These are phyloP conservation scores for Spergularia azorica DNA, from an alignment of 179 eudicot species.

Conservation along the genomic window DNA sequence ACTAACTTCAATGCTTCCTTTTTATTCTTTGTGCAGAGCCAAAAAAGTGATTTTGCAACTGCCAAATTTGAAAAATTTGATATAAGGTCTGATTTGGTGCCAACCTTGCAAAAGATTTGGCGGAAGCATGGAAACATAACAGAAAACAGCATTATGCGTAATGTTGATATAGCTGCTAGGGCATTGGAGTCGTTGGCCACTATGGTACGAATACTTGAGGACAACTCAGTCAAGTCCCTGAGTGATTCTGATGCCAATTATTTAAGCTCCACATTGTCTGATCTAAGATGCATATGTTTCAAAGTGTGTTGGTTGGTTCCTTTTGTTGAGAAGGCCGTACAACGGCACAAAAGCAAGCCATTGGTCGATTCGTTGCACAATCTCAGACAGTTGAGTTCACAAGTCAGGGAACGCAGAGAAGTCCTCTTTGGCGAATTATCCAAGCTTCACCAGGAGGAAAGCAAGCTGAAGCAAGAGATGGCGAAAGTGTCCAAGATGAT, in stretches of 20 bases:
- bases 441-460: not conserved
- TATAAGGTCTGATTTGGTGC: not conserved
- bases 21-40: not conserved
- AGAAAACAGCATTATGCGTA: constrained; percentile 12
- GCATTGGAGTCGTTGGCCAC: constrained; percentile 18
- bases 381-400: not conserved
- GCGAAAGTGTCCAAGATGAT: not conserved
- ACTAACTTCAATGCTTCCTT: not conserved
- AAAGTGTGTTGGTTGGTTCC: constrained; percentile 21
- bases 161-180: constrained; percentile 3
- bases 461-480: not conserved
- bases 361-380: not conserved
- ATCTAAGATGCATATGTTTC: not conserved
- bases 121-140: constrained; percentile 14
- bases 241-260: constrained; percentile 12
- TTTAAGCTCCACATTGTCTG: constrained; percentile 2
- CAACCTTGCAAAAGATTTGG: constrained; percentile 15
- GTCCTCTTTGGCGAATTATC: not conserved
- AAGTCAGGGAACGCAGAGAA: not conserved
- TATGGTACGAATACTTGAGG: constrained; percentile 9
- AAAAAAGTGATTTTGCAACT: not conserved
- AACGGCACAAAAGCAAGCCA: constrained; percentile 6
- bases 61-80: constrained; percentile 14
- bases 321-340: constrained; percentile 3
- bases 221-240: not conserved